These are phyloP conservation scores for Erigeron philadelphicus DNA, from an alignment of 140 eudicot species.

Conservation along the genomic window DNA sequence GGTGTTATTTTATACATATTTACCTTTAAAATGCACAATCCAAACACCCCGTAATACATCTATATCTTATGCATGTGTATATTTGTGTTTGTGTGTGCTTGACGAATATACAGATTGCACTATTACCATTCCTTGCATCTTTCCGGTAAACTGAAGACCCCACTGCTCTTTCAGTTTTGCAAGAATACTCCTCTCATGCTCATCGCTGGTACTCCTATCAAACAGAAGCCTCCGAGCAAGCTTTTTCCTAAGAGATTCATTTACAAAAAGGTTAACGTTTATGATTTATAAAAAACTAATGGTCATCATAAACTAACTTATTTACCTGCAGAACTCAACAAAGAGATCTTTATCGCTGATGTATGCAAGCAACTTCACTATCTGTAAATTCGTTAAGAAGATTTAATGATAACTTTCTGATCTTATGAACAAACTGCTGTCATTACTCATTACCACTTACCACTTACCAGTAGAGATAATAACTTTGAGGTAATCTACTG, in stretches of 20 bases:
- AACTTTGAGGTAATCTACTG: too few relatives aligned
- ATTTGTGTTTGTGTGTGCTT: not conserved
- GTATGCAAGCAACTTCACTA: not conserved
- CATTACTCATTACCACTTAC: too few relatives aligned
- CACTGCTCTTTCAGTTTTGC: conserved; percentile 81
- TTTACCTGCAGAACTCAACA: not conserved
- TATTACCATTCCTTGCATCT: conserved; percentile 82
- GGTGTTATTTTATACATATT: too few relatives aligned
- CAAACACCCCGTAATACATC: too few relatives aligned
- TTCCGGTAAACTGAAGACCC: conserved; percentile 78
- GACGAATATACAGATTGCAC: not conserved
- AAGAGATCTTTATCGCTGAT: not conserved
- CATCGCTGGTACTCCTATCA: not conserved
- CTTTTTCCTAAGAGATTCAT: not conserved
- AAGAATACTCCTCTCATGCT: conserved; percentile 49
- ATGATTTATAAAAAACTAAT: too few relatives aligned
- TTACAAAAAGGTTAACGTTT: too few relatives aligned
- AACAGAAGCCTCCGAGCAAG: conserved; percentile 6
- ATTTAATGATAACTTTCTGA: too few relatives aligned
- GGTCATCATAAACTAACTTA: too few relatives aligned
- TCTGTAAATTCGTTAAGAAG: too few relatives aligned
- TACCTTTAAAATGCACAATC: not conserved
- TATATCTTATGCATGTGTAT: not conserved
- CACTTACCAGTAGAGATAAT: too few relatives aligned
- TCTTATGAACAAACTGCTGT: too few relatives aligned